A percentile compares a stretch with the other conserved stretches of the same genome.
Evolutionary conservation across 306 rosid species (phyloP).

Genomic region (Castanopsis chinensis): DNA sequence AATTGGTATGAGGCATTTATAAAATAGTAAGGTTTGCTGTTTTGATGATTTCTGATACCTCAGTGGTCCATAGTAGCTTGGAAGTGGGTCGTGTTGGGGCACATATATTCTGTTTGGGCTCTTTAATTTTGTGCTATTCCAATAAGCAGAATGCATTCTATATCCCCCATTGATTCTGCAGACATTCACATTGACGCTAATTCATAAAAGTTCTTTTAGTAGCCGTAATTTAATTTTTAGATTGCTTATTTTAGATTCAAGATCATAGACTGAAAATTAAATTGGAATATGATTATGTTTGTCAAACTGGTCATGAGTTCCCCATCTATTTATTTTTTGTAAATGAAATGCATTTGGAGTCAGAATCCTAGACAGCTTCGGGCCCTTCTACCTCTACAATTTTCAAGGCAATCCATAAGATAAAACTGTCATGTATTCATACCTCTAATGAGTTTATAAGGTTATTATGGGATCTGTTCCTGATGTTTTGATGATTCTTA

Average conservation of each 20-base stretch:
- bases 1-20: not conserved
- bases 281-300: not conserved
- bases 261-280: not conserved
- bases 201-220: not conserved
- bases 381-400: not conserved
- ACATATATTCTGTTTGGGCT: not conserved
- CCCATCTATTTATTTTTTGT: not conserved
- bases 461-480: not conserved
- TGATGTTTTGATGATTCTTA: not conserved
- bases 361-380: not conserved
- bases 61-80: not conserved
- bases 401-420: not conserved
- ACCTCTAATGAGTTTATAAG: not conserved
- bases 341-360: conserved; percentile 1
- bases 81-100: not conserved
- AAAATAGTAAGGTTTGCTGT: not conserved
- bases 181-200: not conserved
- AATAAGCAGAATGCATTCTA: not conserved
- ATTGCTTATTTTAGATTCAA: conserved; percentile 2
- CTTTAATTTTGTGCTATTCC: not conserved
- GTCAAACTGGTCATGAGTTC: not conserved
- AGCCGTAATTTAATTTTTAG: not conserved
- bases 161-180: not conserved
- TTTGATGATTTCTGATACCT: not conserved
- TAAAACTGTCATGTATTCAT: not conserved